Evolutionary conservation across 805 yeast species (phyloP).

Genomic region (Ogataea haglerorum): DNA sequence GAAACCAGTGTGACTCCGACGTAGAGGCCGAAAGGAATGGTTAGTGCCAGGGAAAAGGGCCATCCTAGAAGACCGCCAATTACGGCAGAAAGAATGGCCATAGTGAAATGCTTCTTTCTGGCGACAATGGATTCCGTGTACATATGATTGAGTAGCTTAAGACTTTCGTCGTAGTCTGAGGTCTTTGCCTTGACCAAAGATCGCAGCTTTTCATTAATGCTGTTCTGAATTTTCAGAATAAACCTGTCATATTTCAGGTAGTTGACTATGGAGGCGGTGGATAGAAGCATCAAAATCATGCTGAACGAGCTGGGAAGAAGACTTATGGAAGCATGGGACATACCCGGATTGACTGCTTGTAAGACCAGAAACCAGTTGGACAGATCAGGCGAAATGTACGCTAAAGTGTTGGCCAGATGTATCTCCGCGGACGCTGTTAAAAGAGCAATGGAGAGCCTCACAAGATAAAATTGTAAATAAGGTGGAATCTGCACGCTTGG

Average conservation of each 20-base stretch:
- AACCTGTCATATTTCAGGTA: slow-evolving; percentile 31
- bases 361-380: slow-evolving; percentile 64
- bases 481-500: slow-evolving; percentile 15
- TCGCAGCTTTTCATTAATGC: slow-evolving; percentile 17
- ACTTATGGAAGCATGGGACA: slow-evolving; percentile 87
- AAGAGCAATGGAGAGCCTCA: slow-evolving; percentile 45
- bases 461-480: slow-evolving; percentile 45
- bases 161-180: slow-evolving; percentile 16
- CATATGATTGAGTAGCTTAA: slow-evolving; percentile 17
- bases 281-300: slow-evolving; percentile 48
- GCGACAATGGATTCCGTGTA: slow-evolving; percentile 16
- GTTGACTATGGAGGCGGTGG: slow-evolving; percentile 38
- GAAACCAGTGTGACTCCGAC: slow-evolving; percentile 14
- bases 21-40: slow-evolving; percentile 54
- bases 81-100: slow-evolving; percentile 42
- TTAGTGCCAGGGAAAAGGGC: slow-evolving; percentile 78
- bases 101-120: slow-evolving; percentile 24
- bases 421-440: slow-evolving; percentile 50
- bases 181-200: slow-evolving; percentile 12
- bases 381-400: slow-evolving; percentile 34
- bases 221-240: slow-evolving; percentile 13
- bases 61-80: slow-evolving; percentile 84
- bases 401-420: slow-evolving; percentile 43
- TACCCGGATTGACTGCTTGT: slow-evolving; percentile 67
- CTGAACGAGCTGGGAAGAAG: slow-evolving; percentile 81